phyloP scores from a whole-genome alignment of 805 yeast genomes.

The Diddensiella santjacobensis region DNA sequence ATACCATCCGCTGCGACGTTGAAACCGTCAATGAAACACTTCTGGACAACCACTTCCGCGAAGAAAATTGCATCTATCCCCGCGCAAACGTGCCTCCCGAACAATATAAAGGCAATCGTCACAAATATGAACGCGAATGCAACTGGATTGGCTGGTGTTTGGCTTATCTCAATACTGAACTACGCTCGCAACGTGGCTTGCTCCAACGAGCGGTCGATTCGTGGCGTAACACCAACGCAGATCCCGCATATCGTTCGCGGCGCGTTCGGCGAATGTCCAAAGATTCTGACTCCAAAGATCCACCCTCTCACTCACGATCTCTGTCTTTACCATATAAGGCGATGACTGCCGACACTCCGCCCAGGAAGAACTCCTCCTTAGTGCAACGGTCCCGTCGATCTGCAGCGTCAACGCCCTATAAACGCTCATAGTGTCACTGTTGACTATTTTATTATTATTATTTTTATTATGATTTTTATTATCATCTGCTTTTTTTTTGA shows the following conservation, averaged over 20 bases:
- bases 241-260: conserved; percentile 41
- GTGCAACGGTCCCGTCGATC: no score
- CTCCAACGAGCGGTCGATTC: conserved; percentile 51
- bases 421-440: no score
- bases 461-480: no score
- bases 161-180: conserved; percentile 40
- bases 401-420: no score
- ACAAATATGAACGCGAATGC: conserved; percentile 45
- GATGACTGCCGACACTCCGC: no score
- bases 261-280: conserved; percentile 34
- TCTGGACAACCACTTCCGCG: conserved; percentile 35
- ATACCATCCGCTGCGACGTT: conserved; percentile 36
- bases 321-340: no score
- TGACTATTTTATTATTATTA: no score
- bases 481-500: no score
- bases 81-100: conserved; percentile 43
- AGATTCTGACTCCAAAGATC: not conserved
- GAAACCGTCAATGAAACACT: conserved; percentile 25
- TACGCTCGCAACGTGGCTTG: conserved; percentile 44
- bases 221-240: conserved; percentile 47
- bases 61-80: conserved; percentile 46
- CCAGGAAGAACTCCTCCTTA: no score
- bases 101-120: conserved; percentile 45
- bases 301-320: not conserved
- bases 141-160: conserved; percentile 49